Percentiles rank a stretch among this genome's conserved stretches.
Evolutionary conservation across 2,329 filamentous ascomycete species (phyloP).

Genomic region (Sclerotinia borealis): DNA sequence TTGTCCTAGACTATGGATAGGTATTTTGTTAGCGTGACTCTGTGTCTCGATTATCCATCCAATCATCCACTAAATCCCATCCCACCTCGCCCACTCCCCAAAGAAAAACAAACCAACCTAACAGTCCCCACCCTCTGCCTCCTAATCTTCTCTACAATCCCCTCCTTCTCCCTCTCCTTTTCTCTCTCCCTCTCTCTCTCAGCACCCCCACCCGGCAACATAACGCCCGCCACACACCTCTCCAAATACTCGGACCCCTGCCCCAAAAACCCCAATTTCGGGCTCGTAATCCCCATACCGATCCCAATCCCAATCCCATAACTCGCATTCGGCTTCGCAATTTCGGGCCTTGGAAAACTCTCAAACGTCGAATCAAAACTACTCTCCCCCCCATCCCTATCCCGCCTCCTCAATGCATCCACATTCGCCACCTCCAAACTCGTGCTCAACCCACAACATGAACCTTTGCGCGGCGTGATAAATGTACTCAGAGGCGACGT

Average conservation of each 20-base stretch:
- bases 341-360: constrained; percentile 4
- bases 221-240: background rate
- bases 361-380: background rate
- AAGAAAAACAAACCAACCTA: background rate
- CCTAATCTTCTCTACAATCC: constrained; percentile 23
- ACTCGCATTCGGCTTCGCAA: background rate
- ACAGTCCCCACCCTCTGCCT: constrained; percentile 16
- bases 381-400: background rate
- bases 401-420: background rate
- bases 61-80: too few relatives aligned
- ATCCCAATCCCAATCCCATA: too few relatives aligned
- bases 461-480: background rate
- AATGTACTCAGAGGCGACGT: background rate
- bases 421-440: background rate
- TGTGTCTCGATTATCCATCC: background rate
- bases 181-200: background rate
- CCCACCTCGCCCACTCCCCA: fast-evolving
- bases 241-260: constrained; percentile 7
- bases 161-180: constrained; percentile 11
- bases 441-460: background rate
- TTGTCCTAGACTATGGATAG: background rate
- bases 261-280: background rate
- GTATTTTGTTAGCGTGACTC: background rate
- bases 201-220: background rate
- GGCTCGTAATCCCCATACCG: background rate